phyloP scores from a whole-genome alignment of 805 yeast genomes.

The Lipomyces anomalus region DNA sequence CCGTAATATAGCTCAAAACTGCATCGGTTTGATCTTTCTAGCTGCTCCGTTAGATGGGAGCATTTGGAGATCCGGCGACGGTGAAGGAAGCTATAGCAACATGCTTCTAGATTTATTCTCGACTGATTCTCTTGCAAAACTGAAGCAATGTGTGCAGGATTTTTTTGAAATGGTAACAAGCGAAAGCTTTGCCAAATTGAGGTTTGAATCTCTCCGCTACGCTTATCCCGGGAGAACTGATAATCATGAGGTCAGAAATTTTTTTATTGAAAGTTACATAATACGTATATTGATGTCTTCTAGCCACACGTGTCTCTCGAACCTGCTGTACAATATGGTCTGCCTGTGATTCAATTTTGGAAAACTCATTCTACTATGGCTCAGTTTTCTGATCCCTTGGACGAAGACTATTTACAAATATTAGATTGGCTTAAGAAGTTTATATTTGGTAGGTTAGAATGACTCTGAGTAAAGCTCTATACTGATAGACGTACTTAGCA shows the following conservation, averaged over 20 bases:
- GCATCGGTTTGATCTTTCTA: neutral
- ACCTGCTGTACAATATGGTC: no score
- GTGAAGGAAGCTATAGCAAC: neutral
- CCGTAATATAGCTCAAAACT: neutral
- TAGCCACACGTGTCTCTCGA: no score
- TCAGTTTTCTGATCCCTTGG: neutral
- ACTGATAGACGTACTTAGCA: no score
- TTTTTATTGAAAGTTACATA: no score
- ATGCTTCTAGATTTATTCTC: neutral
- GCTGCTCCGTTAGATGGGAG: neutral
- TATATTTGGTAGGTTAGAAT: neutral
- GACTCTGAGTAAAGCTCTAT: no score
- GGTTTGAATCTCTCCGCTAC: neutral
- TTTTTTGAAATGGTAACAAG: neutral
- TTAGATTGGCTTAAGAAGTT: neutral
- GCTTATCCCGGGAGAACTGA: neutral
- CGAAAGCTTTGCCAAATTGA: neutral
- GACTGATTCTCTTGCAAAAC: neutral
- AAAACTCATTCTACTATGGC: neutral
- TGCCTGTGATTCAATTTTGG: neutral
- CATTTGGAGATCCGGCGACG: neutral
- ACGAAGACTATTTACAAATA: neutral
- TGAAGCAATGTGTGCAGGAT: neutral
- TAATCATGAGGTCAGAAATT: neutral
- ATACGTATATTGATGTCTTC: no score